Evolutionary conservation across 495 filamentous ascomycete genomes (phyloP), one percentile per base, ranked within the genome.

Genomic region (Tricharina praecox): DNA sequence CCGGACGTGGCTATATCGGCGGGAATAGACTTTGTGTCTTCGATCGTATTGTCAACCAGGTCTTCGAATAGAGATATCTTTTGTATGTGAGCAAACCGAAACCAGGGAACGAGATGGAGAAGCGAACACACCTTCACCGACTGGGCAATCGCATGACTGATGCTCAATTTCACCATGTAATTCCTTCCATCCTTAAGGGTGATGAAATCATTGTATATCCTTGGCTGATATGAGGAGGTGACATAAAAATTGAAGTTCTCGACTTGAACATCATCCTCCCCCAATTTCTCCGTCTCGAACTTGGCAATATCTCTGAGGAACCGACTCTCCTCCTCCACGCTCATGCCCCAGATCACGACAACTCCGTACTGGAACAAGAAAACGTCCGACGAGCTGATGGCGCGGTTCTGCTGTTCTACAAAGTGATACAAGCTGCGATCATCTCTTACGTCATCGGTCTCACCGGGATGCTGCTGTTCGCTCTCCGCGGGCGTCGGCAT

Each of bases 281-380:
- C 75, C 41, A 97, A 68, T 60, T 93, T 95, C 53, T 94, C 88
- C 19, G 70, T 70, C 58, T 94, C 92, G 59, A 96, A 97, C 59
- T 88, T 93, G n/a, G 82, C 77, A 42, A 96, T 80, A 54, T 97
- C 90, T 49, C 86, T 88, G 3, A 97, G 67, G 58, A 97, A 93
- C 20, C 79, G 72, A 38, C 79, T 74, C 63, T 97, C 90, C 51
- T 97, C 78, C 5, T 73, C 68, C 5, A 79, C 64, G 0, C 82
- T 78, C 88, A 97, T 93, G 49, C 90, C 90, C 90, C 90, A 97
- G 61, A 96, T 87, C n/a, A 97, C 90, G n/a, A 94, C 82, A n/a
- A 93, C 92, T 33, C 90, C 90, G 58, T 97, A 97, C 53, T 93
- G 81, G 60, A 94, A 97, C 19, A 97, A 71, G 63, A 97, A 96